Base-by-base conservation (phyloP, 2,329 filamentous ascomycete genomes). In the Juglanconis sp. region DNA sequence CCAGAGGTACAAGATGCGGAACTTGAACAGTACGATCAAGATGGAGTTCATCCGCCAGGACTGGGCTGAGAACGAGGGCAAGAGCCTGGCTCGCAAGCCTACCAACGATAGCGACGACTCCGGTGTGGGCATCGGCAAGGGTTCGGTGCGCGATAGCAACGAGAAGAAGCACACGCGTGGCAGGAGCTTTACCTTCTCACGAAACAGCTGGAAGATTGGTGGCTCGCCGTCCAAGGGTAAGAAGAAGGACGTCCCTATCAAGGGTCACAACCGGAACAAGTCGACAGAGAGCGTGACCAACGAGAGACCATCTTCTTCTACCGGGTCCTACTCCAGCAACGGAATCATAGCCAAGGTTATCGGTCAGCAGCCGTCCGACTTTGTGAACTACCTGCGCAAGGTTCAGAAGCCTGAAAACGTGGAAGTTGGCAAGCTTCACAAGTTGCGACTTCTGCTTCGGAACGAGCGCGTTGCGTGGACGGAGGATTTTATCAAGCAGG, bases 381-480 rank as follows among this genome's bases (percentile, higher is more conserved):
- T 96, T 75, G 92, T 98, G 42, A 81, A 85, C 30, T 96, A 97
- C 71, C 77, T 97, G 67, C 84, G 85, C 68, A 93, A 92, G 73
- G 88, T 90, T 1, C 88, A 87, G 66, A 89, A 91, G 74, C 92
- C 92, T 0, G 86, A 95, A 68, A 79, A 87, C 44, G 88, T 97
- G 9, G 94, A 98, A 72, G 91, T 98, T n/a, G 92, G 93, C 49
- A 94, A 95, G 72, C 77, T 99, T 40, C 95, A 98, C 77, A 98
- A 98, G 76, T 82, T 99, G 50, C 87, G 94, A 13, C 82, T 97
- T 24, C 77, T 98, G 56, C 81, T 99, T 56, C 87, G 95, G 17
- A 98, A 98, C 69, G 95, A 99, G 77, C 96, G 94, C 0, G 92
- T 99, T 5, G 86, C 89, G 11, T 99, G 95, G 95, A 96, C 96